Evolutionary conservation across 306 rosid genomes (phyloP).

Genomic region (Betula pendula): DNA sequence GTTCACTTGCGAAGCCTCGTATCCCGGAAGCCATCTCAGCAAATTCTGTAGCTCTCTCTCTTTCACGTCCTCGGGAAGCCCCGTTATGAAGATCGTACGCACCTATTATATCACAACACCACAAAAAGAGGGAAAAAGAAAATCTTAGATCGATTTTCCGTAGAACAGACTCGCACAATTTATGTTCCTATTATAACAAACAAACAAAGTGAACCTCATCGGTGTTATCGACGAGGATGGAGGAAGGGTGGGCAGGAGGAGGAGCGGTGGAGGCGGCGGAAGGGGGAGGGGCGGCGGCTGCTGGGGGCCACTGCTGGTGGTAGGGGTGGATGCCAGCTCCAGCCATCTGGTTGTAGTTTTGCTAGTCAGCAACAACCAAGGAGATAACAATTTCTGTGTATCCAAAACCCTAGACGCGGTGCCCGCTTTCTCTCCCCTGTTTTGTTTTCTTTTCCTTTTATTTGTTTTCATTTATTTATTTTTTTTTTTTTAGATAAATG

Average conservation of each 20-base stretch:
- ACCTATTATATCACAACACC: conserved; percentile 37
- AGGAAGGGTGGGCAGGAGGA: conserved; percentile 41
- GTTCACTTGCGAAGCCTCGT: conserved; percentile 93
- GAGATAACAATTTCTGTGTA: neutral
- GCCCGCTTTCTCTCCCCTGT: neutral
- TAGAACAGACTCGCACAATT: neutral
- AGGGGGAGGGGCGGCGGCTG: conserved; percentile 50
- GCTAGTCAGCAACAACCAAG: neutral
- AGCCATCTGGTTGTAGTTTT: conserved; percentile 50
- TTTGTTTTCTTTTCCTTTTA: too few relatives aligned
- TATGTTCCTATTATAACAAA: neutral
- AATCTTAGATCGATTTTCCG: neutral
- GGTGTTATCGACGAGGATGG: conserved; percentile 49
- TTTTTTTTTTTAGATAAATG: too few relatives aligned
- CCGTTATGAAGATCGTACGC: conserved; percentile 86
- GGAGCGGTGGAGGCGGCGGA: conserved; percentile 32
- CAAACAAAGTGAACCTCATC: conserved; percentile 51
- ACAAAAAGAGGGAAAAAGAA: neutral
- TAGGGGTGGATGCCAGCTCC: conserved; percentile 91
- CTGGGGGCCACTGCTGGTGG: conserved; percentile 92
- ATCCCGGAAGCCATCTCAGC: conserved; percentile 88
- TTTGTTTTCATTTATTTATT: too few relatives aligned
- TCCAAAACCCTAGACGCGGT: neutral
- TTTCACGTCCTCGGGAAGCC: conserved; percentile 91
- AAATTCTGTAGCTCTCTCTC: conserved; percentile 93